Evolutionary conservation across 2,329 filamentous ascomycete species (phyloP).

Genomic region (Ceratocystis cacaofunesta): DNA sequence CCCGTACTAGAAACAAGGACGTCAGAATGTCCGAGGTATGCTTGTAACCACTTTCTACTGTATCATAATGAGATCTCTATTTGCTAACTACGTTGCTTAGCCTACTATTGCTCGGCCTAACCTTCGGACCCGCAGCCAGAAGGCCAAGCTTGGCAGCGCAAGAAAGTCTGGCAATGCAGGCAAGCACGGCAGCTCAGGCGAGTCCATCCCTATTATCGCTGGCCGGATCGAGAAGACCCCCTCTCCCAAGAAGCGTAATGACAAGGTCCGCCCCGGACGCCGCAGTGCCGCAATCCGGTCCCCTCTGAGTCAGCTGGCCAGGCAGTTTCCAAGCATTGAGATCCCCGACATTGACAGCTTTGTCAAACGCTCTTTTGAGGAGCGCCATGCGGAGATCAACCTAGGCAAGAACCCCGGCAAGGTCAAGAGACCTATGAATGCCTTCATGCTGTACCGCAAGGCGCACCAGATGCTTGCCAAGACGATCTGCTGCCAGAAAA

Average conservation of each 20-base stretch:
- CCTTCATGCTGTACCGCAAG: slow-evolving; percentile 94
- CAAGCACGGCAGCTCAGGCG: not conserved
- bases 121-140: slow-evolving; percentile 5
- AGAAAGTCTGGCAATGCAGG: not conserved
- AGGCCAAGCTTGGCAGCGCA: not conserved
- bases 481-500: slow-evolving; percentile 65
- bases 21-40: not conserved
- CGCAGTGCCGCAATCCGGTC: slow-evolving; percentile 36
- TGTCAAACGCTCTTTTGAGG: slow-evolving; percentile 55
- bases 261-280: slow-evolving; percentile 23
- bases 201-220: not conserved
- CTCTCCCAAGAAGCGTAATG: slow-evolving; percentile 21
- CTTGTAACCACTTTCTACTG: not conserved
- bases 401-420: slow-evolving; percentile 56
- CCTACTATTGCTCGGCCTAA: slow-evolving; percentile 9
- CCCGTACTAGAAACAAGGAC: not conserved
- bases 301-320: slow-evolving; percentile 58
- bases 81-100: not conserved
- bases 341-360: slow-evolving; percentile 67
- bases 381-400: slow-evolving; percentile 52
- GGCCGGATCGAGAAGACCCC: slow-evolving; percentile 14
- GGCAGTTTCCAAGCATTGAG: slow-evolving; percentile 43
- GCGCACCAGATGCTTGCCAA: slow-evolving; percentile 81
- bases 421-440: slow-evolving; percentile 88
- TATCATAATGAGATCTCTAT: not conserved